Conservation (phyloP, 140 eudicot species). For the Ambrosia hybrid region DNA sequence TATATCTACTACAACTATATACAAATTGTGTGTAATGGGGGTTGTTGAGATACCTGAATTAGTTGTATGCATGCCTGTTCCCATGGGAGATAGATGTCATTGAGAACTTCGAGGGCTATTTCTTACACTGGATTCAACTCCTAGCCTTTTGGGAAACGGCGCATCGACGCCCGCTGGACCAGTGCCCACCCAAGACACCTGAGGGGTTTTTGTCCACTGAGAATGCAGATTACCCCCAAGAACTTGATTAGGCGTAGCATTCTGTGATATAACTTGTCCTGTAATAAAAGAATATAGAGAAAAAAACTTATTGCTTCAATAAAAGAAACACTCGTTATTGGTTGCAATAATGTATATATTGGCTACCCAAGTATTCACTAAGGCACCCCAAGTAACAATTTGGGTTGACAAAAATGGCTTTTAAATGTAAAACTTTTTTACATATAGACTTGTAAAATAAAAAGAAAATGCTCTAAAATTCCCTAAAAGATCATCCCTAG, state of each 20-base stretch:
- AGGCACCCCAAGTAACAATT: neutral
- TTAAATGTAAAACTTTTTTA: neutral
- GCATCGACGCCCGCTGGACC: constrained; percentile 30
- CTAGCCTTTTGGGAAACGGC: constrained; percentile 60
- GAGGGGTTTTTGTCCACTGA: constrained; percentile 31
- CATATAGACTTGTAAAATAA: neutral
- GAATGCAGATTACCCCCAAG: constrained; percentile 27
- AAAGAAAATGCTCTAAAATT: neutral
- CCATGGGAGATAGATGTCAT: constrained; percentile 24
- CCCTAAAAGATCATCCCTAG: neutral
- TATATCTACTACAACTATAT: constrained; percentile 1
- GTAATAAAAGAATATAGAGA: neutral
- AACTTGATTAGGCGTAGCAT: constrained; percentile 29
- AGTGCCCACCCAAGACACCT: constrained; percentile 26
- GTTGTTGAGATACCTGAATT: constrained; percentile 24
- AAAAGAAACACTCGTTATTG: neutral
- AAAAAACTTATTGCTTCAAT: neutral
- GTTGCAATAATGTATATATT: neutral
- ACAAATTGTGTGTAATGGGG: neutral
- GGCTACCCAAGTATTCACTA: neutral
- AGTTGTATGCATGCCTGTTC: constrained; percentile 32
- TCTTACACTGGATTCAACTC: constrained; percentile 42
- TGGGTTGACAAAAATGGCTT: neutral
- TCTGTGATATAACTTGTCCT: constrained; percentile 33
- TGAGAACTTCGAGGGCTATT: constrained; percentile 32